Conservation (phyloP, 768 basidiomycete species). For the Pleurotus citrinopileatus region DNA sequence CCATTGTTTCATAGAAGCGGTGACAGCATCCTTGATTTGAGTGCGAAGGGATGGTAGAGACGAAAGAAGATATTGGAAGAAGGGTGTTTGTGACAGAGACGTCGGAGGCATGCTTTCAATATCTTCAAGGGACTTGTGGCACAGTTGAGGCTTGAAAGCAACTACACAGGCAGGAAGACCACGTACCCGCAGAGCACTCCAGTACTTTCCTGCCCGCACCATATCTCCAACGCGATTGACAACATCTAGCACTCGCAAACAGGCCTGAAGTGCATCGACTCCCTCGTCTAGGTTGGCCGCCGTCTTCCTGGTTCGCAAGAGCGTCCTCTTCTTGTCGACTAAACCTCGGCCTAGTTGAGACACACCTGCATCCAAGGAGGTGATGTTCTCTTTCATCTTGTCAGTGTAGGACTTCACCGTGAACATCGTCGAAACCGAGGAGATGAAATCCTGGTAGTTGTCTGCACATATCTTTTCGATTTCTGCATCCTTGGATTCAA, state of each 20-base stretch:
- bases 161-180: conserved; percentile 27
- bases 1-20: conserved; percentile 96
- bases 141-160: conserved; percentile 27
- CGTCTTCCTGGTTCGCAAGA: conserved; percentile 90
- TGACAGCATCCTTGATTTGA: conserved; percentile 92
- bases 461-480: conserved; percentile 95
- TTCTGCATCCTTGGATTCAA: conserved; percentile 92
- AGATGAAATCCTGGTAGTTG: conserved; percentile 98
- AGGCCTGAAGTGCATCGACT: conserved; percentile 93
- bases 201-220: conserved; percentile 92
- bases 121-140: conserved; percentile 84
- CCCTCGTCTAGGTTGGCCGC: conserved; percentile 94
- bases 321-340: conserved; percentile 89
- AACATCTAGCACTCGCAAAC: conserved; percentile 88
- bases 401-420: conserved; percentile 95
- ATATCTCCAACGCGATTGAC: conserved; percentile 90
- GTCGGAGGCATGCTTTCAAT: conserved; percentile 88
- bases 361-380: conserved; percentile 84
- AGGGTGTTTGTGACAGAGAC: conserved; percentile 86
- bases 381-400: conserved; percentile 88
- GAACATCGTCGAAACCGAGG: conserved; percentile 94
- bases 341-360: conserved; percentile 84
- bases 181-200: conserved; percentile 93
- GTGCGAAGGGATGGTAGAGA: conserved; percentile 87
- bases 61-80: conserved; percentile 88